Evolutionary conservation across 1,284 basidiomycete genomes (phyloP), one percentile per base, ranked within the genome.

Genomic region (Marasmius oreades): DNA sequence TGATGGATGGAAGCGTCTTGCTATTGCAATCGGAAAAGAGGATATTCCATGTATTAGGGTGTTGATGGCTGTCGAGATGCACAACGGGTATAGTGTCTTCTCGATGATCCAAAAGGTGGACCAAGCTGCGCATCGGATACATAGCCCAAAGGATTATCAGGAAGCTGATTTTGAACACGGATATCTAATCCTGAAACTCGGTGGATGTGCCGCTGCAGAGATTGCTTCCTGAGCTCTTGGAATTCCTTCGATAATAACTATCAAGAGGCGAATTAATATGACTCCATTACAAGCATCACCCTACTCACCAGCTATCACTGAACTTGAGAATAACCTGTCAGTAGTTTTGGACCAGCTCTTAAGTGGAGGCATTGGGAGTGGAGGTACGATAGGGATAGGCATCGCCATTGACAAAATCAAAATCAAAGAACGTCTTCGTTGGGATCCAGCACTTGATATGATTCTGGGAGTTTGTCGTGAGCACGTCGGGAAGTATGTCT

Each of bases 381-480:
- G 34, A 16, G 8, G 16, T 8, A 36, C 16, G 16, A 36, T 36
- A 8, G 34, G 34, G 34, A 36, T 36, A 16, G 34, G 34, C 34
- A 8, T 36, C 8, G 8, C 8, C 34, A 16, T 36, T 36, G 34
- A 36, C 34, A 36, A 36, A 36, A 36, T 36, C 8, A 36, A 36
- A 16, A 36, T 36, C 16, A 8, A 16, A 8, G 34, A 36, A 36
- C 8, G 8, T 16, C 34, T 36, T 16, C 16, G 34, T 8, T 36
- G 34, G 34, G 34, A 36, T 16, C 34, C 16, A 16, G 8, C 16
- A 16, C 8, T 16, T 8, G 16, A 36, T 16, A 8, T 36, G 34
- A 63, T 71, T 39, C 55, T 71, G 2, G 71, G 72, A 1, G 22
- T 68, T 0, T 73, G 70, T 52, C 53, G 67, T n/a, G 63, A 72